These are phyloP conservation scores for Neurospora sp. DNA, from an alignment of 495 filamentous ascomycete species.

Conservation along the genomic window DNA sequence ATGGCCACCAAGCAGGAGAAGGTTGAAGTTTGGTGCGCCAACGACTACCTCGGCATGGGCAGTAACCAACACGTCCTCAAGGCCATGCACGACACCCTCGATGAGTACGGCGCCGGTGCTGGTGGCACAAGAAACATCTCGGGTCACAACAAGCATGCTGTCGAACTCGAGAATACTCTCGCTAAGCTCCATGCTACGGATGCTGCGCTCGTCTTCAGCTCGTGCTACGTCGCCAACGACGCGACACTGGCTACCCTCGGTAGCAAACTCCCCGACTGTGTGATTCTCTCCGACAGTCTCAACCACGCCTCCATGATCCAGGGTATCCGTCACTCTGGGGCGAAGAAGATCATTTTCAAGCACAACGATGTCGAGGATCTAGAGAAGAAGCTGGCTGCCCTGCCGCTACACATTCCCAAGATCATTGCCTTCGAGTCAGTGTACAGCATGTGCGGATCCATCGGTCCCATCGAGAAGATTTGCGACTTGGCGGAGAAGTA, in stretches of 20 bases:
- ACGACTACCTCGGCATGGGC: constrained; percentile 98
- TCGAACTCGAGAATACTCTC: constrained; percentile 71
- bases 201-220: constrained; percentile 84
- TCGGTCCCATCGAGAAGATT: constrained; percentile 91
- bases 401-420: constrained; percentile 78
- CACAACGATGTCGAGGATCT: constrained; percentile 90
- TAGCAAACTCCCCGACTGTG: constrained; percentile 91
- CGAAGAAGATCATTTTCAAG: constrained; percentile 96
- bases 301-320: constrained; percentile 99
- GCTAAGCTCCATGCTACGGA: constrained; percentile 89
- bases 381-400: constrained; percentile 78
- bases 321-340: constrained; percentile 92
- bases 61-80: constrained; percentile 79
- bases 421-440: constrained; percentile 98
- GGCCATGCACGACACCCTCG: constrained; percentile 88
- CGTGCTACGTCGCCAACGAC: constrained; percentile 97
- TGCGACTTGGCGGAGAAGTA: constrained; percentile 96
- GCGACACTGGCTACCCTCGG: constrained; percentile 93
- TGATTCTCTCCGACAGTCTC: constrained; percentile 87
- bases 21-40: constrained; percentile 99
- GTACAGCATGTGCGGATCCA: constrained; percentile 97
- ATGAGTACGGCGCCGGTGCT: constrained; percentile 89
- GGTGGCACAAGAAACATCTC: constrained; percentile 97
- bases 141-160: constrained; percentile 91
- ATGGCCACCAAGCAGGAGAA: constrained; percentile 72